Evolutionary conservation across 441 rosid genomes (phyloP).

Genomic region (Populus trichocarpa): DNA sequence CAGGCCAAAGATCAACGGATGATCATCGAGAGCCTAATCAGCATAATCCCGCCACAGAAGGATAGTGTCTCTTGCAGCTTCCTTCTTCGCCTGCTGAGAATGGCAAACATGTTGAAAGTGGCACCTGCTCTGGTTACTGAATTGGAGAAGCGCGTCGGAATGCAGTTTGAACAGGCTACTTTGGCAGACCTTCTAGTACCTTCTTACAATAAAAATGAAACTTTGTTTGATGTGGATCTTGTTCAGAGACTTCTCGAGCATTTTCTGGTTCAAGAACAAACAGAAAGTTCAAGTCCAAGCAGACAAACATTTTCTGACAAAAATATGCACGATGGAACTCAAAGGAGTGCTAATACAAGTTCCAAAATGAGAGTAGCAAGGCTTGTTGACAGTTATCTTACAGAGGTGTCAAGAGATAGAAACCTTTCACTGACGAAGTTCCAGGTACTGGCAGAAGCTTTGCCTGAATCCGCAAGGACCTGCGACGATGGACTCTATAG

Average conservation of each 20-base stretch:
- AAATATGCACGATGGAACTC: constrained; percentile 49
- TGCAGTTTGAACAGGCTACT: constrained; percentile 94
- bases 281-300: constrained; percentile 74
- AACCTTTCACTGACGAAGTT: constrained; percentile 83
- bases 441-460: constrained; percentile 88
- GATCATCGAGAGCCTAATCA: constrained; percentile 85
- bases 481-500: constrained; percentile 92
- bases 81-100: constrained; percentile 74
- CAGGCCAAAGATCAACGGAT: constrained; percentile 80
- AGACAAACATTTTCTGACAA: constrained; percentile 53
- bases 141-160: constrained; percentile 90
- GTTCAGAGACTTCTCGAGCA: constrained; percentile 90
- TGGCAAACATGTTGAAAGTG: constrained; percentile 77
- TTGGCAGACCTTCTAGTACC: constrained; percentile 83
- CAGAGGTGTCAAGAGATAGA: constrained; percentile 85
- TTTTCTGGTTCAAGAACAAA: constrained; percentile 90
- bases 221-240: constrained; percentile 84
- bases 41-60: constrained; percentile 91
- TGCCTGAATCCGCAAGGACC: constrained; percentile 89
- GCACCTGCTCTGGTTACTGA: constrained; percentile 89
- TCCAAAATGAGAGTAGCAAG: constrained; percentile 93
- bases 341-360: constrained; percentile 39
- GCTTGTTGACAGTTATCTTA: constrained; percentile 88
- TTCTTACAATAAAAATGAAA: constrained; percentile 55
- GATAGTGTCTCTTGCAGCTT: constrained; percentile 88